Evolutionary conservation across 495 filamentous ascomycete genomes (phyloP), one percentile per base, ranked within the genome.

Genomic region (Hypomontagnella submonticulosa): DNA sequence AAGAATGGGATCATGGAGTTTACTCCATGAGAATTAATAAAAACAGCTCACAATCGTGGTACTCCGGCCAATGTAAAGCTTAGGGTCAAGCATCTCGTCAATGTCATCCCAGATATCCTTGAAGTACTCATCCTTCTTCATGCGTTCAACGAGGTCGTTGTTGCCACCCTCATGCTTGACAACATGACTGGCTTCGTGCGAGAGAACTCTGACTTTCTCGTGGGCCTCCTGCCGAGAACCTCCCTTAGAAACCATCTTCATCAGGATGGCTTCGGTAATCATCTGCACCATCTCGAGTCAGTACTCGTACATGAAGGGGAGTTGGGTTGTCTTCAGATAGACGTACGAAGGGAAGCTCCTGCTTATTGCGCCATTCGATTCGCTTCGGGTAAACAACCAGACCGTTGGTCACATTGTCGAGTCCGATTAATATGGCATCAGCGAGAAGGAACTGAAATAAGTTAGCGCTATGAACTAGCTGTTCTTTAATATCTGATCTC

Each of bases 161-260:
- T 57, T 87, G 13, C 58, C 58, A 10, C 58, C 93, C 54, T 83
- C 71, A 16, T 81, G 83, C 83, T 97, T 97, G 50, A 99, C 92
- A 13, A 88, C 86, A 37, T 83, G 82, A 61, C 83, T 84, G 4
- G 95, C 93, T 79, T 98, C 81, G 76, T 94, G 93, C n/a, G 87
- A 90, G 58, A 97, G 83, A 11, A 97, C 90, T 56, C 90, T 87
- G 78, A 98, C 92, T 72, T 92, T 81, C 79, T 98, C 95, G 75
- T 99, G 96, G 3, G 95, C 90, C 19, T 97, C 90, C 74, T 99
- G 95, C 49, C 96, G 83, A 38, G 87, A 91, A 11, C 82, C 84
- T 27, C 92, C 92, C 66, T 89, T 84, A 60, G 83, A 82, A 37
- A 91, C 87, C 48, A 95, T 84, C 71, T 86, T 87, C 92, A 97